A percentile compares a stretch with the other conserved stretches of the same genome.
phyloP scores from a whole-genome alignment of 495 filamentous ascomycete genomes.

The Penicillium nucicola region DNA sequence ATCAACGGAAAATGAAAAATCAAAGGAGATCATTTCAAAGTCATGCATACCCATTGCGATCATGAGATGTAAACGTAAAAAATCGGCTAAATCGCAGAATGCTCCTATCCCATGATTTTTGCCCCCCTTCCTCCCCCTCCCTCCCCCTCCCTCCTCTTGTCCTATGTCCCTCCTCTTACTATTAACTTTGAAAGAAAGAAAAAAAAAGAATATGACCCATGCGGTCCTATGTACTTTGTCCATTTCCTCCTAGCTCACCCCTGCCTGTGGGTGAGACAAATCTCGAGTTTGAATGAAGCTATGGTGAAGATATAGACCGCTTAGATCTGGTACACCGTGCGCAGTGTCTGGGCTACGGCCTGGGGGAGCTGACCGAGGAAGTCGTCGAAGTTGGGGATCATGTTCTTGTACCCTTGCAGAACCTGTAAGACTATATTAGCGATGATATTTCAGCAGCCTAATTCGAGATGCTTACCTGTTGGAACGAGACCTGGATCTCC shows the following conservation, averaged over 20 bases:
- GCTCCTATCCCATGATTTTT: constrained; percentile 8
- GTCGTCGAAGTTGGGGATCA: constrained; percentile 81
- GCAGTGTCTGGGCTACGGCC: constrained; percentile 56
- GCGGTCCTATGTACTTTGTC: not conserved
- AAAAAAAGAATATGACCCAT: no score
- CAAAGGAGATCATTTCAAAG: constrained; percentile 1
- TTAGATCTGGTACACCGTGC: constrained; percentile 44
- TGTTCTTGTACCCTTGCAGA: constrained; percentile 73
- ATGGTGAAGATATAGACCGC: not conserved
- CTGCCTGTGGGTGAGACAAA: not conserved
- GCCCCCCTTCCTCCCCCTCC: not conserved
- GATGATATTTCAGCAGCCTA: no score
- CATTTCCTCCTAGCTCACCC: not conserved
- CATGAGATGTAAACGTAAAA: constrained; percentile 8
- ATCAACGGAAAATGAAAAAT: constrained; percentile 5
- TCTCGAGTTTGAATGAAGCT: not conserved
- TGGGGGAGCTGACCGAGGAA: constrained; percentile 69
- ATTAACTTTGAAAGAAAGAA: not conserved
- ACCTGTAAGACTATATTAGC: constrained; percentile 49
- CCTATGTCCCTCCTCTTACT: constrained; percentile 1
- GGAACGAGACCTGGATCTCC: constrained; percentile 49
- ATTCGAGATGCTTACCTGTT: constrained; percentile 38
- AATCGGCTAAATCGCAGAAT: constrained; percentile 3
- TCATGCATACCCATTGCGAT: constrained; percentile 1
- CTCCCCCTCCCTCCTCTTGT: no score